Evolutionary conservation across 148 eudicot species (phyloP).

Genomic region (Vaccinium corymbosum): DNA sequence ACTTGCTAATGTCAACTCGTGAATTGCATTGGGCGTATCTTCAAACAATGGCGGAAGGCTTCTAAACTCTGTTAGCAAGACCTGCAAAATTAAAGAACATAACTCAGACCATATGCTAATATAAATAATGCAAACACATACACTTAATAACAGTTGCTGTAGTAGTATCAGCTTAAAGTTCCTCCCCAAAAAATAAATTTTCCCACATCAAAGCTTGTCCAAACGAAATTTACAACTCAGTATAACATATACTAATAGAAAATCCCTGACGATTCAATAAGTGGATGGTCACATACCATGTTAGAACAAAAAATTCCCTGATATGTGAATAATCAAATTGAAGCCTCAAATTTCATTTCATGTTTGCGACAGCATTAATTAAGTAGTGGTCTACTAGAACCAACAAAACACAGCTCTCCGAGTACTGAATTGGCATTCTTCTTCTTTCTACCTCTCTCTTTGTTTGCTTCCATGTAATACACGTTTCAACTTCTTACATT

Average conservation of each 20-base stretch:
- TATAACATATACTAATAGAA: not conserved
- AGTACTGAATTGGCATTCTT: not conserved
- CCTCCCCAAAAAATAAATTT: not conserved
- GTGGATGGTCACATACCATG: not conserved
- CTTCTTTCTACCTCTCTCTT: not conserved
- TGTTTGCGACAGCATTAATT: not conserved
- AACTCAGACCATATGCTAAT: not conserved
- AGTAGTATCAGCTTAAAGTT: not conserved
- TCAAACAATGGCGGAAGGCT: constrained; percentile 86
- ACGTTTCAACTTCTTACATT: not conserved
- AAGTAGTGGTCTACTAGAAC: not conserved
- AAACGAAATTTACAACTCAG: not conserved
- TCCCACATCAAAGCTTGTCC: not conserved
- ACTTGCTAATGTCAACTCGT: constrained; percentile 87
- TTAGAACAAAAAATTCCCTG: not conserved
- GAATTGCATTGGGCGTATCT: constrained; percentile 59
- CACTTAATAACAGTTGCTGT: not conserved
- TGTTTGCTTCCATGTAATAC: too few relatives aligned
- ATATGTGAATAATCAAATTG: not conserved
- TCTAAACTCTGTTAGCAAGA: constrained; percentile 59
- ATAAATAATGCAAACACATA: not conserved
- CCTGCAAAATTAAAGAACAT: constrained; percentile 39
- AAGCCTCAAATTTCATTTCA: not conserved
- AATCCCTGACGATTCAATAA: too few relatives aligned
- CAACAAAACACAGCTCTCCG: not conserved